Base-by-base conservation (phyloP, 306 rosid genomes). In the Abrus pulchellus region DNA sequence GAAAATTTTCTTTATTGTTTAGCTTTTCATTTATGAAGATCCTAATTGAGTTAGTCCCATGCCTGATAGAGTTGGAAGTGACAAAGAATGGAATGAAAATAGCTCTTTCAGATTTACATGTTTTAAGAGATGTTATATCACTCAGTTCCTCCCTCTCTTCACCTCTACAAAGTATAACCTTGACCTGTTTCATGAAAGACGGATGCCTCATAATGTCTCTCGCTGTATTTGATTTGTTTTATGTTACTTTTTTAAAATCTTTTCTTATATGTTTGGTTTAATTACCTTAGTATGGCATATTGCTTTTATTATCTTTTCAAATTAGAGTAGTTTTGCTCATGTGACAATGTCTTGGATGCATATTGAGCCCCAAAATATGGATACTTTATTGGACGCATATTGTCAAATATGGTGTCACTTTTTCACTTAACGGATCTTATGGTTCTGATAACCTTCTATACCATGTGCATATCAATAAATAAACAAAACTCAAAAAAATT, bases 81-180 rank as follows among this genome's bases (percentile, higher is more conserved):
- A 48, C 68, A 49, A 50, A 28, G 40, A 76, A 38, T n/a, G 68
- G 7, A 50, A 33, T 40, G 45, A 50, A 73, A 66, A 50, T 50
- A 41, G 52, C 7, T 20, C 34, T 14, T 12, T 49, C 44, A 13
- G 27, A 48, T 60, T 45, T 38, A 2, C 50, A 1, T 34, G 54
- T 12, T 27, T n/a, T 3, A 36, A 74, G 38, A 6, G 48, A 40
- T 11, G 4, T 52, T 69, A 61, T 68, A 41, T 62, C 40, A 40
- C 34, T 75, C 0, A 5, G 44, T 59, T 68, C 67, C 30, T 76
- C 44, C 78, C 34, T 33, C 1, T 50, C 76, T 69, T 52, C 61
- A 82, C 71, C 74, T 62, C 14, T 32, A 32, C 54, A 34, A 52
- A 9, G 75, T 70, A 45, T 54, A 43, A 48, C 55, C 62, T 76